Base-by-base conservation (phyloP, 1,284 basidiomycete genomes). In the Flammula alnicola region DNA sequence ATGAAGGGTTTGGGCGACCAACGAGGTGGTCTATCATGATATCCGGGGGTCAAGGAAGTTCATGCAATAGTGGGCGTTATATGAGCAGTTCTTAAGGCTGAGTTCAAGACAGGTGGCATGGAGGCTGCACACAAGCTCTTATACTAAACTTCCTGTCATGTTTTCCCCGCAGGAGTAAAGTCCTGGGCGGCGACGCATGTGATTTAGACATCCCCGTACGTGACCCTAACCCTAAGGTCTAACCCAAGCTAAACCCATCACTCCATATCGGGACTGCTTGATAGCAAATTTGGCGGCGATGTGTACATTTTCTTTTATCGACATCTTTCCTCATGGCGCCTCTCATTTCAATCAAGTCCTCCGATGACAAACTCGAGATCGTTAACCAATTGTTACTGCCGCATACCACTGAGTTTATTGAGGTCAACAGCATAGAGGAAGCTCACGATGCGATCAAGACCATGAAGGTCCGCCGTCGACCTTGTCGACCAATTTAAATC, bases 401-500 rank as follows among this genome's bases (percentile, higher is more conserved):
- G 0, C 93, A 96, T 66, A 80, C 80, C 1, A 84, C 87, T 26
- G 78, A 86, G 56, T 95, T 86, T 72, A 68, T 93, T 32, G 69
- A 78, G 36, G 86, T 96, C 42, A 73, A 80, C 26, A 80, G 84
- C 14, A 76, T 92, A 50, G 83, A 93, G 52, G 81, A 93, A 44
- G 93, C 93, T 0, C 88, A 91, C 68, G 88, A 92, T 64, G 93
- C 93, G 5, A 96, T 96, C 72, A 94, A 92, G 72, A 78, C 86
- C 10, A 96, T 97, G 94, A 92, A 91, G 78, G 91, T 85, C 51
- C 29, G 70, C 55, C 31, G 17, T 26, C 43, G 26, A 16, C 19
- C 38, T 40, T 22, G 32, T 38, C 41, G 17, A 26, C 27, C 40
- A 33, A 23, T 48, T 38, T 37, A 22, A 40, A 43, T 31, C 35